These are phyloP conservation scores for Nymphaea colorata DNA, from an alignment of 164 flowering plant species.

Conservation along the genomic window DNA sequence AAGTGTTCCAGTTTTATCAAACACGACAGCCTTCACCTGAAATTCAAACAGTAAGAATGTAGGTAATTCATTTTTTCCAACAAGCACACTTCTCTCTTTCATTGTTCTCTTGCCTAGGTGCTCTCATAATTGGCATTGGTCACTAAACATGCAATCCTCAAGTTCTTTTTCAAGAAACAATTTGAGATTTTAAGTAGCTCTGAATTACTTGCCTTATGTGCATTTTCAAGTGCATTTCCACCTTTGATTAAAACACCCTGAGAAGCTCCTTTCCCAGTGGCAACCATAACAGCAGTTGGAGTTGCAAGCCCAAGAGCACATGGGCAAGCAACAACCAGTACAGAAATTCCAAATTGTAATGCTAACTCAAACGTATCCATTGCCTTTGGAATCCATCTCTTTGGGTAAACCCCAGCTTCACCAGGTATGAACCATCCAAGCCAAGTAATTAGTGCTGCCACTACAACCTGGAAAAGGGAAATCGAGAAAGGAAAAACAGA, in stretches of 20 bases:
- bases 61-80: too few relatives aligned
- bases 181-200: too few relatives aligned
- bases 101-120: too few relatives aligned
- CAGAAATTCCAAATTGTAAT: conserved; percentile 87
- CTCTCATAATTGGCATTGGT: too few relatives aligned
- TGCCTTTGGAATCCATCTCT: conserved; percentile 60
- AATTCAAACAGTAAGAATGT: not conserved
- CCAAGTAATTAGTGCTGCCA: conserved; percentile 74
- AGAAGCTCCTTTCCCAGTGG: conserved; percentile 93
- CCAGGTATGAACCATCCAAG: conserved; percentile 77
- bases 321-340: conserved; percentile 93
- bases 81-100: too few relatives aligned
- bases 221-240: conserved; percentile 81
- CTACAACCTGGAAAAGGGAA: conserved; percentile 44
- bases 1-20: conserved; percentile 93
- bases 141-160: too few relatives aligned
- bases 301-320: conserved; percentile 97
- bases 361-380: conserved; percentile 92
- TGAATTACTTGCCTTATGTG: conserved; percentile 54
- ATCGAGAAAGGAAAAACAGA: not conserved
- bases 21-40: conserved; percentile 75
- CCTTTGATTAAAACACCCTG: conserved; percentile 94
- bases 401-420: conserved; percentile 56
- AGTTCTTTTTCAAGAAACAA: too few relatives aligned
- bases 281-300: conserved; percentile 97